Percentiles rank a stretch among this genome's conserved stretches.
These are phyloP conservation scores for Thraustochytrium striatum DNA, from an alignment of 352 stramenopile species.

Conservation along the genomic window DNA sequence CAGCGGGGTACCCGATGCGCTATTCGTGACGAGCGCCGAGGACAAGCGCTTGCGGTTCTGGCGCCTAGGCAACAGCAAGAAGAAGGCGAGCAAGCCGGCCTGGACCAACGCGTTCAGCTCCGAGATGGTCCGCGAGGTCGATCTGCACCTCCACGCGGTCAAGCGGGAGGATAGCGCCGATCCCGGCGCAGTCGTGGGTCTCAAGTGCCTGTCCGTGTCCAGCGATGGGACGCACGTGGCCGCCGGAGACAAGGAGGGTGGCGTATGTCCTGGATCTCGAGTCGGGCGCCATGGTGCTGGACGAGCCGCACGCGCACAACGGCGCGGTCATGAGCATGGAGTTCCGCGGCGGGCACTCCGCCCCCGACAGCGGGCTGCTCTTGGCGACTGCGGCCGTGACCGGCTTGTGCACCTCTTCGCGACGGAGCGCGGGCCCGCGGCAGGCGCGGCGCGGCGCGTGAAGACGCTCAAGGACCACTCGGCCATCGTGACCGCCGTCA, in stretches of 20 bases:
- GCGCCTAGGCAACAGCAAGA: not conserved
- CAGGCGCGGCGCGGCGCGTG: constrained; percentile 44
- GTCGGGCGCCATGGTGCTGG: not conserved
- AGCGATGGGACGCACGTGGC: constrained; percentile 1
- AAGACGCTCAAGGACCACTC: constrained; percentile 72
- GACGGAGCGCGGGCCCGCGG: constrained; percentile 59
- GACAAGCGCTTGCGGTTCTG: constrained; percentile 18
- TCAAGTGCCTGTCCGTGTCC: not conserved
- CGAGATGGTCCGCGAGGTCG: constrained; percentile 16
- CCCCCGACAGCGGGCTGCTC: constrained; percentile 19
- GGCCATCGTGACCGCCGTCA: constrained; percentile 62
- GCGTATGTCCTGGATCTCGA: constrained; percentile 9
- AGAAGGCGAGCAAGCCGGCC: not conserved
- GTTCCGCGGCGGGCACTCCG: constrained; percentile 49
- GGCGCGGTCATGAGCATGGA: constrained; percentile 66
- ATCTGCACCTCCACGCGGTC: not conserved
- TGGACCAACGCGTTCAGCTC: constrained; percentile 1
- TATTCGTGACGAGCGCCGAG: constrained; percentile 34
- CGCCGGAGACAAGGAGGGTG: not conserved
- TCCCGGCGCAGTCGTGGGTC: not conserved
- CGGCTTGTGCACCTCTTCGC: constrained; percentile 72
- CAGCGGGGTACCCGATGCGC: not conserved
- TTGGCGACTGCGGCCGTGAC: constrained; percentile 72
- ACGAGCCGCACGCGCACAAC: constrained; percentile 57
- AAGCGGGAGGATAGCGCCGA: no score